Evolutionary conservation across 1,284 basidiomycete species (phyloP).

Genomic region (Stygiomarasmius scandens): DNA sequence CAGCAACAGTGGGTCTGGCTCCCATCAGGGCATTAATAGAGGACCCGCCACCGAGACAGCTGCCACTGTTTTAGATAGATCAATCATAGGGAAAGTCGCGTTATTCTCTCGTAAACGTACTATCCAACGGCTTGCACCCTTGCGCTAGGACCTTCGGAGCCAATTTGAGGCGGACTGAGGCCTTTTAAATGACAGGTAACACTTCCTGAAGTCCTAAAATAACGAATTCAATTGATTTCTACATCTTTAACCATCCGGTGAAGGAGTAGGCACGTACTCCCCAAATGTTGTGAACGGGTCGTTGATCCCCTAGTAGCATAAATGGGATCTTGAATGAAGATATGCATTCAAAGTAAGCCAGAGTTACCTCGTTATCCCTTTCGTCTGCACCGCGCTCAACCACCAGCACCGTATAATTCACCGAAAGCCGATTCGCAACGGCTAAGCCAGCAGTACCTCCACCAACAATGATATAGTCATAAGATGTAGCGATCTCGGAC

Average conservation of each 20-base stretch:
- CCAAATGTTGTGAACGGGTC: neutral
- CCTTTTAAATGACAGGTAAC: slow-evolving; percentile 1
- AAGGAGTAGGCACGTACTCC: neutral
- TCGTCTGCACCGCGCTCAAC: slow-evolving; percentile 4
- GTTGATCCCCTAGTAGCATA: too few species aligned
- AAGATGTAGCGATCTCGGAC: neutral
- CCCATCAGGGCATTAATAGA: slow-evolving; percentile 7
- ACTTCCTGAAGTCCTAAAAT: neutral
- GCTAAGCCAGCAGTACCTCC: slow-evolving; percentile 7
- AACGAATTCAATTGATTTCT: neutral
- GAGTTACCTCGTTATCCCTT: slow-evolving; percentile 3
- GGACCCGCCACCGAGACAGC: slow-evolving; percentile 6
- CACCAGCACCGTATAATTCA: slow-evolving; percentile 6
- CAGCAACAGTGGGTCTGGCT: slow-evolving; percentile 5
- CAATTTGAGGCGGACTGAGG: neutral
- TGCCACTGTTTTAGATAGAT: neutral
- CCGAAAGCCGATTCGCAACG: slow-evolving; percentile 12
- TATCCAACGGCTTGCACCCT: neutral
- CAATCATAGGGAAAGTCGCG: too few species aligned
- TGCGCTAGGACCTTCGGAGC: neutral
- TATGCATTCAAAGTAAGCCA: too few species aligned
- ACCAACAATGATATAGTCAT: slow-evolving; percentile 11
- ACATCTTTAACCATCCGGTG: neutral
- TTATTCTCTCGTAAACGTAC: neutral
- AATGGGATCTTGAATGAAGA: too few species aligned